Conservation (phyloP, 768 basidiomycete genomes). For the Mrakia blollopis region DNA sequence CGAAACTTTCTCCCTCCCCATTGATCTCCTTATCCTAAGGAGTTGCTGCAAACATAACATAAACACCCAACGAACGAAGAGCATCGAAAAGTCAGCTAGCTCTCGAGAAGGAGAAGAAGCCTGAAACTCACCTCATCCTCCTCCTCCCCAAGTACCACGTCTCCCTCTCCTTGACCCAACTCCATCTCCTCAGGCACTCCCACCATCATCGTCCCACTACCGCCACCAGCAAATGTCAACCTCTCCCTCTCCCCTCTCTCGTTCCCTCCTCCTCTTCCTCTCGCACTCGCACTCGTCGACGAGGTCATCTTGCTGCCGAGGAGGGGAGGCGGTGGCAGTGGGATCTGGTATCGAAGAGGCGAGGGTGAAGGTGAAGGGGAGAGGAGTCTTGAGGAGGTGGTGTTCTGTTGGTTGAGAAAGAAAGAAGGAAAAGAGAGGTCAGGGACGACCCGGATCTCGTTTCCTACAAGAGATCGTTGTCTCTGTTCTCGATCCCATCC, state of each 20-base stretch:
- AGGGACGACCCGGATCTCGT: too few relatives aligned
- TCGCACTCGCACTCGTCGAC: background rate
- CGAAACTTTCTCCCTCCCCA: background rate
- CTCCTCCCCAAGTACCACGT: background rate
- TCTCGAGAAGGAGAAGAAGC: background rate
- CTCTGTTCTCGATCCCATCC: too few relatives aligned
- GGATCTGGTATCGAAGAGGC: background rate
- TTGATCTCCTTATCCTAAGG: background rate
- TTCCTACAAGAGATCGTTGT: too few relatives aligned
- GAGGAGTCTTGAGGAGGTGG: background rate
- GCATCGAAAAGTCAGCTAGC: background rate
- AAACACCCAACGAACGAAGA: too few relatives aligned
- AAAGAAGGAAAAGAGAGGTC: too few relatives aligned
- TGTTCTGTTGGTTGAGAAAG: too few relatives aligned
- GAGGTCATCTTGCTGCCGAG: constrained; percentile 2
- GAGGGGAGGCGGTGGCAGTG: background rate
- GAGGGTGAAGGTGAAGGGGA: constrained; percentile 8
- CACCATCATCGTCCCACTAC: background rate
- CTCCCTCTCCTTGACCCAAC: too few relatives aligned
- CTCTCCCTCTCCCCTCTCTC: too few relatives aligned
- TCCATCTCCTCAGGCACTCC: background rate
- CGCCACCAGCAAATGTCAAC: background rate
- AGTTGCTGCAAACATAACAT: background rate
- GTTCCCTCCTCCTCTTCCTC: too few relatives aligned
- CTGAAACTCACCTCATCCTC: constrained; percentile 7